Conservation (phyloP, 2,329 filamentous ascomycete genomes). For the Penicillium crustosum region DNA sequence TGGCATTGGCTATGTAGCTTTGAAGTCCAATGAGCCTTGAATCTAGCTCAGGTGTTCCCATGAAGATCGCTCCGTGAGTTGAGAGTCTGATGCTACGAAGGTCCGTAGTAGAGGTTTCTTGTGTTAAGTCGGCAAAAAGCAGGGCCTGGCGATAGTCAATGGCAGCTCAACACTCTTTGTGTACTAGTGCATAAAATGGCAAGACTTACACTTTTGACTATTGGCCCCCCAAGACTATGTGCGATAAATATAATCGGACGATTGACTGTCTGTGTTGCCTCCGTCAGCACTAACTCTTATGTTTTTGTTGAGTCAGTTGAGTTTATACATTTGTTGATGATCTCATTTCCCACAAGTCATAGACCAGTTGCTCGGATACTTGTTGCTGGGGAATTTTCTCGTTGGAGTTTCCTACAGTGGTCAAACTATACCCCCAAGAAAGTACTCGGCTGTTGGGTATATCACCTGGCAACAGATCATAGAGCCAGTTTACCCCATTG, state of each 20-base stretch:
- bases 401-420: background rate
- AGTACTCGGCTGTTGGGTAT: constrained; percentile 13
- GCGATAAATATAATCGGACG: constrained; percentile 33
- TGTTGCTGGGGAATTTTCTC: constrained; percentile 1
- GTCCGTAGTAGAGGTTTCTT: constrained; percentile 18
- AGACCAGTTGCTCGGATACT: constrained; percentile 8
- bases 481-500: constrained; percentile 22
- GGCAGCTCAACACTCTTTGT: constrained; percentile 3
- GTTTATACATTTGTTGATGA: constrained; percentile 4
- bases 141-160: constrained; percentile 10
- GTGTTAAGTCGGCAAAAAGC: constrained; percentile 11
- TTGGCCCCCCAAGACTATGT: constrained; percentile 32
- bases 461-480: constrained; percentile 16
- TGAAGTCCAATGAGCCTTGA: constrained; percentile 35
- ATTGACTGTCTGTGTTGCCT: constrained; percentile 14
- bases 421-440: constrained; percentile 28
- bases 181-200: background rate
- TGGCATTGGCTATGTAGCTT: constrained; percentile 29
- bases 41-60: constrained; percentile 41
- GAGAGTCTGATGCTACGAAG: constrained; percentile 15
- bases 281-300: background rate
- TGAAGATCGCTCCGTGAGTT: constrained; percentile 36
- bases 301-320: background rate
- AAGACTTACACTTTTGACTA: constrained; percentile 30
- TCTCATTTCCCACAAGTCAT: constrained; percentile 11